Evolutionary conservation across 257 asterid genomes (phyloP), one percentile per base, ranked within the genome.

Genomic region (Petrea volubilis): DNA sequence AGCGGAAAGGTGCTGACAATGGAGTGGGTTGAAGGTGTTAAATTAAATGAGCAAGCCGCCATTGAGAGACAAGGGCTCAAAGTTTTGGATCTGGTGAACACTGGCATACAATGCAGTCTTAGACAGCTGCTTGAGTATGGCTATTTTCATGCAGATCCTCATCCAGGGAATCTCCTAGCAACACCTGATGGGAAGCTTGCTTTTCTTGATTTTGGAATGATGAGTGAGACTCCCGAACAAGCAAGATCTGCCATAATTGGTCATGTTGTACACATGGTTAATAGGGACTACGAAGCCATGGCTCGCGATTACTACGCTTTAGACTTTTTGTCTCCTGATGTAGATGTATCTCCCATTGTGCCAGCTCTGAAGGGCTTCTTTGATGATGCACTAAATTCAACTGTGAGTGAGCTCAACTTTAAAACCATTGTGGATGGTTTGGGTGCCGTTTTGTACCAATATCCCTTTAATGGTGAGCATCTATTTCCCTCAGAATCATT

Each of bases 1-100:
- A 88, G 97, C 70, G 92, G 88, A 60, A 92, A 95, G 81, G 99
- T 95, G 40, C 84, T 95, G 65, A 95, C 99, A 3, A 95, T 95
- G 99, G 99, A 95, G 74, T 95, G 99, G 99, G 89, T 95, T 71
- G 97, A 95, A 79, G 98, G 99, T 46, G 97, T 92, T 73, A 95
- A 95, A 74, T 55, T 95, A 56, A 95, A 90, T 41, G 98, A 95
- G 84, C 98, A 92, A 76, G 98, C 77, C 29, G 96, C 99, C 44
- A 90, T 95, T 51, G 99, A 95, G 89, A 76, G 96, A 33, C 99
- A 90, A 80, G 99, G 99, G 82, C 95, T 95, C 51, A 90, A 83
- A 61, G 92, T 95, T 73, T 84, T 92, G 87, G 99, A 95, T 76
- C 89, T 95, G 74, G 98, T 95, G 21, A 95, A 86, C 83, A 92